Evolutionary conservation across 2,329 filamentous ascomycete species (phyloP), one percentile per base, ranked within the genome.

Genomic region (Dactylella cylindrospora): DNA sequence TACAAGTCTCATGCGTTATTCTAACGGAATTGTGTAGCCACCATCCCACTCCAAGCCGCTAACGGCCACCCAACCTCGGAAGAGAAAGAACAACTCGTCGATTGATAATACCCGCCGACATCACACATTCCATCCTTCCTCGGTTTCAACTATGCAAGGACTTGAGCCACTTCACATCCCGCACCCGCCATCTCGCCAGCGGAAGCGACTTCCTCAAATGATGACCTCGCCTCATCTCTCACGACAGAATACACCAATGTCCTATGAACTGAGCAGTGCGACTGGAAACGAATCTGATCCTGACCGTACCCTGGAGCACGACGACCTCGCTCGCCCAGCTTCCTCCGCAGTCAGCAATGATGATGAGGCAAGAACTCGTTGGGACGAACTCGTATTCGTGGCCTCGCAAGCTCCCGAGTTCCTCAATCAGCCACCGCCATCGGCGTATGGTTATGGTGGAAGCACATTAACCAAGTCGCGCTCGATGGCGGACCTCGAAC

Each of bases 401-500:
- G 57, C 57, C 31, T 62, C 57, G 22, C 57, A 62, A 39, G 57
- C 57, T 36, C 57, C 57, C 1, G 57, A 62, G 31, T 62, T 62
- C 29, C 17, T 62, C 36, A 62, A 62, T 39, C 57, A 62, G 23
- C 57, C 57, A 5, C 57, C 57, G 7, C 57, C 57, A 39, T 31
- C 57, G 5, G 57, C 57, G 6, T 54, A 44, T 35, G 57, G 57
- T 62, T 62, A 49, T 20, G 15, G 26, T 54, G 57, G 57, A 49
- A 62, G 54, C 49, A 62, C 57, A 2, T 51, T 62, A 22, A 62
- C 57, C 44, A 62, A 62, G 25, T 62, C 57, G 4, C 57, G 57
- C 17, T 62, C 57, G n/a, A 62, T 62, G 57, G 57, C 57, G 40
- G 57, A 62, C 36, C 57, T 62, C 5, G 57, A 62, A 50, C 57